Evolutionary conservation across 192 early-diverging fungal genomes (phyloP).

Genomic region (Coemansia sp.): DNA sequence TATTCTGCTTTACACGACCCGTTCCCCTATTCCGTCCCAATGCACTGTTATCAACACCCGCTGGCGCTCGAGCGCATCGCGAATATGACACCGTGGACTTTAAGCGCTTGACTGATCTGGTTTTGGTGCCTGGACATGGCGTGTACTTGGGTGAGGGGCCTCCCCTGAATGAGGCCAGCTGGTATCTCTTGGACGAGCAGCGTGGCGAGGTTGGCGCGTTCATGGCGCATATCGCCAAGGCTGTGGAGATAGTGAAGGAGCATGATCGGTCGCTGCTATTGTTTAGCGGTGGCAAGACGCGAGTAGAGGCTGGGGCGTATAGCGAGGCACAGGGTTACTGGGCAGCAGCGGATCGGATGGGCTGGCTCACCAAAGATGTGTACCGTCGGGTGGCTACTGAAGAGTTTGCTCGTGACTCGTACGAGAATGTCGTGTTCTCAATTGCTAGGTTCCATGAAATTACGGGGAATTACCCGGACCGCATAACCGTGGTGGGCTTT

Average conservation of each 20-base stretch:
- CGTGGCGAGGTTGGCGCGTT: conserved; percentile 44
- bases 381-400: conserved; percentile 51
- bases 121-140: conserved; percentile 51
- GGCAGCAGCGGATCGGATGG: conserved; percentile 48
- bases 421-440: conserved; percentile 55
- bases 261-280: conserved; percentile 44
- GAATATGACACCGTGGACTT: conserved; percentile 25
- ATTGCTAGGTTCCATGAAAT: conserved; percentile 55
- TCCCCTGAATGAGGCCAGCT: conserved; percentile 44
- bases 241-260: conserved; percentile 37
- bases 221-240: conserved; percentile 51
- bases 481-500: conserved; percentile 48
- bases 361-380: conserved; percentile 40
- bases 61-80: conserved; percentile 2
- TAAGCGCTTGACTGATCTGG: conserved; percentile 44
- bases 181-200: conserved; percentile 49
- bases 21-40: conserved; percentile 27
- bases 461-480: conserved; percentile 50
- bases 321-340: conserved; percentile 57
- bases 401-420: conserved; percentile 56
- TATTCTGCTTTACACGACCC: conserved; percentile 53
- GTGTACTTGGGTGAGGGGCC: conserved; percentile 43
- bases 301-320: conserved; percentile 32
- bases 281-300: conserved; percentile 53
- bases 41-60: conserved; percentile 26